phyloP scores from a whole-genome alignment of 1,284 basidiomycete species.

The Exobasidium cylindrosporum region DNA sequence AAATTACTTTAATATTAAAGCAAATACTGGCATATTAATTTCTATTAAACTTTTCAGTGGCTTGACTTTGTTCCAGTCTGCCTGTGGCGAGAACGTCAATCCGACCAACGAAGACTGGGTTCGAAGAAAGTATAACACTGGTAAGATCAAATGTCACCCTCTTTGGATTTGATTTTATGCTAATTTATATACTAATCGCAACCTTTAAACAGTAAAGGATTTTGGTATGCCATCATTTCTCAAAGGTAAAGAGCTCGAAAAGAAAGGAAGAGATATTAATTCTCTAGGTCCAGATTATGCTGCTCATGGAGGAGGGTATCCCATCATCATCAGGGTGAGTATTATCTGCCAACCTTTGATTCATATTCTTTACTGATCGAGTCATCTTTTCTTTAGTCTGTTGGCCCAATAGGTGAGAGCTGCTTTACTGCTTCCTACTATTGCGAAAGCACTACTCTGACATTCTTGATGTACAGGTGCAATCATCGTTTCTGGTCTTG shows the following conservation, averaged over 20 bases:
- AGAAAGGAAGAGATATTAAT: constrained; percentile 27
- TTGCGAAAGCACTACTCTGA: no score
- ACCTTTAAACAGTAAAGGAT: constrained; percentile 4
- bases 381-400: not conserved
- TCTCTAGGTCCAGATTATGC: constrained; percentile 33
- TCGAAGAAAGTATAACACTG: constrained; percentile 29
- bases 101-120: constrained; percentile 41
- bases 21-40: constrained; percentile 28
- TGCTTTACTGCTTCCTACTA: no score
- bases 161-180: not conserved
- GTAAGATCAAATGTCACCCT: constrained; percentile 4
- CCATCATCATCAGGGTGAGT: constrained; percentile 19
- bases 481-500: constrained; percentile 30
- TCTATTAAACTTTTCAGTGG: constrained; percentile 30
- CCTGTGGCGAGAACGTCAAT: constrained; percentile 24
- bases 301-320: constrained; percentile 36
- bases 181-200: not conserved
- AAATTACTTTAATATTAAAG: not conserved
- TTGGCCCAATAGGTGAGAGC: constrained; percentile 5
- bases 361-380: no score
- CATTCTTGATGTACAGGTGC: constrained; percentile 22
- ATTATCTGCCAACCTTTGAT: no score
- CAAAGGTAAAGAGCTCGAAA: constrained; percentile 22
- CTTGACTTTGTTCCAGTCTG: constrained; percentile 27
- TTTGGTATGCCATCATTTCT: constrained; percentile 26